A percentile compares a stretch with the other conserved stretches of the same genome.
phyloP scores from a whole-genome alignment of 2,329 filamentous ascomycete species.

The Aulographum hederae region DNA sequence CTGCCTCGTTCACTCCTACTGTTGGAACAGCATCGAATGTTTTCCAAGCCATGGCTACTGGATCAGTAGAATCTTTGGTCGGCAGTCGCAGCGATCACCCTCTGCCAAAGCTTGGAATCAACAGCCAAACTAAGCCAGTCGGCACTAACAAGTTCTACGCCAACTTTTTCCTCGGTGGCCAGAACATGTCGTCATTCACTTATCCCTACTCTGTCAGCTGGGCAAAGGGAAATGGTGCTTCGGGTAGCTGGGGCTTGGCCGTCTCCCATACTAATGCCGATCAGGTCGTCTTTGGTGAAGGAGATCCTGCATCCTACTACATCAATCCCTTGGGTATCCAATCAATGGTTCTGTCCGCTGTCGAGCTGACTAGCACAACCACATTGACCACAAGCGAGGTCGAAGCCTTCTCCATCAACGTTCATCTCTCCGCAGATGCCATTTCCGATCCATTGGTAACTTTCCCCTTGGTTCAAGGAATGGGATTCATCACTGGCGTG shows the following conservation, averaged over 20 bases:
- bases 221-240: slow-evolving; percentile 23
- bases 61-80: slow-evolving; percentile 1
- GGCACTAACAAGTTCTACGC: slow-evolving; percentile 55
- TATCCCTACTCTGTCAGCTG: slow-evolving; percentile 37
- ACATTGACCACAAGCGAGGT: slow-evolving; percentile 33
- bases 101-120: neutral
- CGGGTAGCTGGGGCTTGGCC: slow-evolving; percentile 57
- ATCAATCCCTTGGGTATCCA: slow-evolving; percentile 68
- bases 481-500: slow-evolving; percentile 65
- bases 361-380: slow-evolving; percentile 49
- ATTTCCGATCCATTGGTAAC: slow-evolving; percentile 42
- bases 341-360: slow-evolving; percentile 61
- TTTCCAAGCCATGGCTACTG: slow-evolving; percentile 4
- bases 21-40: neutral
- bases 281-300: slow-evolving; percentile 49
- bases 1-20: neutral
- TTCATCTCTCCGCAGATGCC: slow-evolving; percentile 41
- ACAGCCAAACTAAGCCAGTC: slow-evolving; percentile 21
- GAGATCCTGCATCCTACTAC: slow-evolving; percentile 40
- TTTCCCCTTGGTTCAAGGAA: slow-evolving; percentile 76
- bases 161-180: slow-evolving; percentile 61
- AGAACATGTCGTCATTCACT: slow-evolving; percentile 51
- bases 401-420: slow-evolving; percentile 41
- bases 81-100: slow-evolving; percentile 1
- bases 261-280: slow-evolving; percentile 54